These are phyloP conservation scores for Saccharomycopsis sp. DNA, from an alignment of 805 yeast genomes.

Conservation along the genomic window DNA sequence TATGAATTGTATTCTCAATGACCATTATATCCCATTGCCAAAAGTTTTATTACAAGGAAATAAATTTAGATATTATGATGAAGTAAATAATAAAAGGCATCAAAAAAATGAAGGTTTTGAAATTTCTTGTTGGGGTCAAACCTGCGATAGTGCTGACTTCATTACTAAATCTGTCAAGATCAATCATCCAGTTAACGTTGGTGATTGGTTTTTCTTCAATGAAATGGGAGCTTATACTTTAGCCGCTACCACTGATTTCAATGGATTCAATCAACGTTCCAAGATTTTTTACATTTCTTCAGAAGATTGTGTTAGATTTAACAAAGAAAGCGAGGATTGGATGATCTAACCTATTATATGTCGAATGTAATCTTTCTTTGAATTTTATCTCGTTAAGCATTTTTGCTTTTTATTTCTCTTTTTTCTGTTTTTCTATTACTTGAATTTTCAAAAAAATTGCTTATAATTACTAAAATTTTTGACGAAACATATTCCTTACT, in stretches of 20 bases:
- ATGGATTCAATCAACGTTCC: slow-evolving; percentile 65
- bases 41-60: slow-evolving; percentile 49
- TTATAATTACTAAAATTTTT: too few species aligned
- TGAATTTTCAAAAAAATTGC: too few species aligned
- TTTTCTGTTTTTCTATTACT: too few species aligned
- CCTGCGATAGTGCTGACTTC: slow-evolving; percentile 94
- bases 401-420: too few species aligned
- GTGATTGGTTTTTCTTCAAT: slow-evolving; percentile 88
- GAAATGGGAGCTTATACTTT: slow-evolving; percentile 86
- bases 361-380: not conserved
- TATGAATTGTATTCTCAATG: slow-evolving; percentile 86
- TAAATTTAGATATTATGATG: slow-evolving; percentile 29
- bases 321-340: slow-evolving; percentile 5
- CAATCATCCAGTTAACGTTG: slow-evolving; percentile 55
- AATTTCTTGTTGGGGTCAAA: slow-evolving; percentile 94
- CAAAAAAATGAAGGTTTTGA: slow-evolving; percentile 10
- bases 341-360: not conserved
- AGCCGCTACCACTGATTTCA: slow-evolving; percentile 86
- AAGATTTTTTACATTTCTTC: slow-evolving; percentile 56
- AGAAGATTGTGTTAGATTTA: slow-evolving; percentile 18
- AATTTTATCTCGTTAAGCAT: too few species aligned
- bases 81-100: slow-evolving; percentile 27
- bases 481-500: too few species aligned
- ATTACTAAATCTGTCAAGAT: slow-evolving; percentile 44
- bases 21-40: slow-evolving; percentile 76